A percentile compares a stretch with the other conserved stretches of the same genome.
Conservation (phyloP, 345 rosid species). For the Salix dunnii region DNA sequence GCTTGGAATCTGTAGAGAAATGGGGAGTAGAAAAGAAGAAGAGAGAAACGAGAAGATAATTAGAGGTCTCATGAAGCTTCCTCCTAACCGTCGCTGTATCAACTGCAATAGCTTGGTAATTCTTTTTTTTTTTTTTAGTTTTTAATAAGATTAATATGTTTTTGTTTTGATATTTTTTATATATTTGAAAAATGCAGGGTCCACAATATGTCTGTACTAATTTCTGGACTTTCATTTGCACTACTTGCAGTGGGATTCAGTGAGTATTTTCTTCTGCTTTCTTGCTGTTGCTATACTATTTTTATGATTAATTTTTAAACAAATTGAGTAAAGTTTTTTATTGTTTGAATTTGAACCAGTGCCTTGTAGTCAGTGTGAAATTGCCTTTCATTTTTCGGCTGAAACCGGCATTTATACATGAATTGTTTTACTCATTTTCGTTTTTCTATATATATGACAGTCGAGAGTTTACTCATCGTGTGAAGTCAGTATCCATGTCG, state of each 20-base stretch:
- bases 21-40: conserved; percentile 91
- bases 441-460: conserved; percentile 34
- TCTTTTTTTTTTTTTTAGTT: background rate
- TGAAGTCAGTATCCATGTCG: conserved; percentile 96
- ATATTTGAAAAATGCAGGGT: conserved; percentile 59
- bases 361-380: too few species aligned
- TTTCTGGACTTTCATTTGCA: conserved; percentile 92
- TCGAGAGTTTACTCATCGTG: conserved; percentile 97
- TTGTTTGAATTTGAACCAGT: too few species aligned
- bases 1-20: conserved; percentile 26
- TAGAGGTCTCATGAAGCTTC: conserved; percentile 95
- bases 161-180: conserved; percentile 1
- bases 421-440: background rate
- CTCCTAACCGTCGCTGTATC: conserved; percentile 95
- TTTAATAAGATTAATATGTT: background rate
- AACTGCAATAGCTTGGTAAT: conserved; percentile 91
- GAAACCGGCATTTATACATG: too few species aligned
- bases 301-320: too few species aligned
- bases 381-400: too few species aligned
- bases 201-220: conserved; percentile 94
- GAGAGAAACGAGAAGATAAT: conserved; percentile 93
- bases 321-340: background rate
- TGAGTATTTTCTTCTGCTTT: conserved; percentile 41
- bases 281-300: background rate
- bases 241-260: conserved; percentile 96